phyloP scores from a whole-genome alignment of 352 stramenopile species.

The Phytophthora agathidicida region DNA sequence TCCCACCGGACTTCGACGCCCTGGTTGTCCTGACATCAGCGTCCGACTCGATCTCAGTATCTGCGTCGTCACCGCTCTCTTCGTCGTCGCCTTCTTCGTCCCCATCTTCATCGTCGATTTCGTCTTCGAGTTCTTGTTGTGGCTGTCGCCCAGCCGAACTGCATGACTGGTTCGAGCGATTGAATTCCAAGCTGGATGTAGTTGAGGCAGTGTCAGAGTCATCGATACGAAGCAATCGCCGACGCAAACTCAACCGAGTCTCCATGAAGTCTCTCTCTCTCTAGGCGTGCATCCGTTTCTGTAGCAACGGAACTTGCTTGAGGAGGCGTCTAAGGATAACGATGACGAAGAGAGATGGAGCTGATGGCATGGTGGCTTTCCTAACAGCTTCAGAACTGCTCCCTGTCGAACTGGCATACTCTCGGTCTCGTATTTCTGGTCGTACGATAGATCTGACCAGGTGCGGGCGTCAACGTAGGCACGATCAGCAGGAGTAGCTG shows the following conservation, averaged over 20 bases:
- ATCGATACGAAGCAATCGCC: slow-evolving; percentile 42
- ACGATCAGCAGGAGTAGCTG: too few species aligned
- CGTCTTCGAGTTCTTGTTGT: slow-evolving; percentile 32
- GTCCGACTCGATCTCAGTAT: slow-evolving; percentile 4
- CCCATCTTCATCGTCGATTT: slow-evolving; percentile 27
- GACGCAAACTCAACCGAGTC: slow-evolving; percentile 31
- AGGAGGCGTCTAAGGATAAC: too few species aligned
- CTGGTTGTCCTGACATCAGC: neutral
- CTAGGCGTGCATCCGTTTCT: slow-evolving; percentile 17
- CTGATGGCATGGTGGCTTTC: too few species aligned
- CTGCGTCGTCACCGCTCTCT: slow-evolving; percentile 40
- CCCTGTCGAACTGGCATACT: too few species aligned
- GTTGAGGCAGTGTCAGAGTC: neutral
- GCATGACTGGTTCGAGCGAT: slow-evolving; percentile 4
- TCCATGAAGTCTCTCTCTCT: slow-evolving; percentile 19
- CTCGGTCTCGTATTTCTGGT: too few species aligned
- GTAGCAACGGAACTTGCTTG: too few species aligned
- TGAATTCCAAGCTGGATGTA: neutral
- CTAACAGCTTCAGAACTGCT: too few species aligned
- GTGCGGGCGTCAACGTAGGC: too few species aligned
- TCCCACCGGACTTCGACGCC: slow-evolving; percentile 27
- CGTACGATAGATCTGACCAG: too few species aligned
- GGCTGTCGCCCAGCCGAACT: slow-evolving; percentile 2
- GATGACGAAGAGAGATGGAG: too few species aligned
- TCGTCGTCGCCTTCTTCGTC: slow-evolving; percentile 38